Conservation (phyloP, 805 yeast genomes). For the Lipomyces sp. region DNA sequence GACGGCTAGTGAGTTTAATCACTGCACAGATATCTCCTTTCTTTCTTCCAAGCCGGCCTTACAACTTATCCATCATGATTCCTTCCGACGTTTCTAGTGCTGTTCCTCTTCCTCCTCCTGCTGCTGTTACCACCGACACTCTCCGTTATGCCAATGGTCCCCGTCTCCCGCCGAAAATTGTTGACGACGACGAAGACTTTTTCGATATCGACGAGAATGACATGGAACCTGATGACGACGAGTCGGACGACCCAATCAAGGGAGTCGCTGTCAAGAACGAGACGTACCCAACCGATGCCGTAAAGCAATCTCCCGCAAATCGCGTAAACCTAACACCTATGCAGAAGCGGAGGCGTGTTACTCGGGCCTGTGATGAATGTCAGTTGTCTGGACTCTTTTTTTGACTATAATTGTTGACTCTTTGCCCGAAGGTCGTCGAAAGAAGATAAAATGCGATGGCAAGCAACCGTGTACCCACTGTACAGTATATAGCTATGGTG, state of each 20-base stretch:
- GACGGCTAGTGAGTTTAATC: neutral
- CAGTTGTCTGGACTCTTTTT: constrained; percentile 25
- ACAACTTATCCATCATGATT: neutral
- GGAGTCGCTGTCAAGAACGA: neutral
- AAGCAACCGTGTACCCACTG: constrained; percentile 80
- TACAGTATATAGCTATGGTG: constrained; percentile 77
- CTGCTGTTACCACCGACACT: neutral
- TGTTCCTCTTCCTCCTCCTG: no score
- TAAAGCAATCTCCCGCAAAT: neutral
- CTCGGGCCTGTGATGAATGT: constrained; percentile 77
- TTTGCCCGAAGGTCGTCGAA: constrained; percentile 52
- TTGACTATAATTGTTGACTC: neutral
- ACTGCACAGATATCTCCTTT: neutral
- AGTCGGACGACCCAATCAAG: neutral
- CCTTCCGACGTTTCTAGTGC: neutral
- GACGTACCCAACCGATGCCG: neutral
- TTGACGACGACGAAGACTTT: constrained; percentile 14
- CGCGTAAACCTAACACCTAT: constrained; percentile 17
- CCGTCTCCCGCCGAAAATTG: neutral
- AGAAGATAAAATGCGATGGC: constrained; percentile 82
- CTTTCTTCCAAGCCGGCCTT: neutral
- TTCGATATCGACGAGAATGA: constrained; percentile 10
- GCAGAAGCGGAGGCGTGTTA: constrained; percentile 65
- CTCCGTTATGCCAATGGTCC: neutral
- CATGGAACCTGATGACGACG: constrained; percentile 18